Base-by-base conservation (phyloP, 805 yeast genomes). In the Lipomyces yamanashiensis region DNA sequence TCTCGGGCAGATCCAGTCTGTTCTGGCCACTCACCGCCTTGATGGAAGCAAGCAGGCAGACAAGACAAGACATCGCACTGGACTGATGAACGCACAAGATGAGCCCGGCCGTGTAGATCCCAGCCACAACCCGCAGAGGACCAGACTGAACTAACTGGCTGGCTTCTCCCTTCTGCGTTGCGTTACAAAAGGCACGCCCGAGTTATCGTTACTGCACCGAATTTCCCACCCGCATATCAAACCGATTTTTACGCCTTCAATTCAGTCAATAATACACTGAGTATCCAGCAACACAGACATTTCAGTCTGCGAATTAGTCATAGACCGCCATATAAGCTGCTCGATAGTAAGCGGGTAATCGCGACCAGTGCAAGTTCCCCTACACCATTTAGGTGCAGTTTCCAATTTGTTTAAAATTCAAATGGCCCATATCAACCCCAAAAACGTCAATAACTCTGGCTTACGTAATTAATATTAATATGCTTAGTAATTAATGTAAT, bases 201-300 rank as follows among this genome's bases (percentile, higher is more conserved):
- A 33, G n/a, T 34, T 12, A 54, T 8, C 23, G 44, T 65, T 55
- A 54, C 68, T 62, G 45, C 68, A 65, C 68, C 68, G 68, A 65
- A 65, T 65, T 65, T 65, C 68, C 68, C 68, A 65, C 63, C 68
- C 68, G 68, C 68, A 62, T 65, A 61, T 63, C 15, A 23, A 51
- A 44, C 52, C n/a, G 36, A 33, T 10, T 51, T 55, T 54, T 43
- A 53, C 62, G 56, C 52, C 15, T 43, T 23, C 45, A 13, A 9
- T 13, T 21, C 49, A 34, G 45, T 19, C 37, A 47, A 36, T n/a
- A 10, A 1, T 4, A 43, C 15, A 9, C 47, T 15, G 21, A 5
- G 17, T 21, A 15, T 13, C 10, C 17, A 17, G 47, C 21, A 43
- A n/a, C 10, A 43, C 47, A n/a, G 19, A 8, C 19, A n/a, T 28